Conservation (phyloP, 2,329 filamentous ascomycete genomes). For the Sporothrix variecibatus region DNA sequence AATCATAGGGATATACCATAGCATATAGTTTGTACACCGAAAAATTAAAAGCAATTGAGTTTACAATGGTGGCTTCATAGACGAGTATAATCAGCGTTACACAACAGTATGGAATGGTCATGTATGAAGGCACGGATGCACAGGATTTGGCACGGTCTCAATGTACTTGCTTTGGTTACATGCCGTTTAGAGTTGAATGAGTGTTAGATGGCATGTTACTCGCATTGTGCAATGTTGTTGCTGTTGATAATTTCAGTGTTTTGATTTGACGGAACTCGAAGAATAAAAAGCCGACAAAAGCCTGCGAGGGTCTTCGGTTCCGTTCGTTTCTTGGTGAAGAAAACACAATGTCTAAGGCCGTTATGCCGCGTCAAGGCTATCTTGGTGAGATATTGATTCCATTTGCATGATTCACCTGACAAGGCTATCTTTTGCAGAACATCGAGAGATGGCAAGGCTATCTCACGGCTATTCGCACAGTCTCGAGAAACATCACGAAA, state of each 20-base stretch:
- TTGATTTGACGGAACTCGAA: not conserved
- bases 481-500: not conserved
- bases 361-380: slow-evolving; percentile 1
- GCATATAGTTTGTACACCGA: not conserved
- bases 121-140: not conserved
- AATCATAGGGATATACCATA: not conserved
- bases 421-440: not conserved
- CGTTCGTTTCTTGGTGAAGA: not conserved
- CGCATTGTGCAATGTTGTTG: not conserved
- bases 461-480: not conserved
- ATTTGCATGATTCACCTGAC: not conserved
- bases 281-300: not conserved
- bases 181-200: not conserved
- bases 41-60: not conserved
- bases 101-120: not conserved
- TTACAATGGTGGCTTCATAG: not conserved
- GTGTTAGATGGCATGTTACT: not conserved
- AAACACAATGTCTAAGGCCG: too few relatives aligned
- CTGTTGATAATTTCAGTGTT: not conserved
- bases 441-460: not conserved
- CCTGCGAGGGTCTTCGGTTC: not conserved
- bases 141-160: not conserved
- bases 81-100: not conserved
- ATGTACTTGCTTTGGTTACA: not conserved
- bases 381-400: not conserved